phyloP scores from a whole-genome alignment of 441 rosid genomes.

The Populus trichocarpa region DNA sequence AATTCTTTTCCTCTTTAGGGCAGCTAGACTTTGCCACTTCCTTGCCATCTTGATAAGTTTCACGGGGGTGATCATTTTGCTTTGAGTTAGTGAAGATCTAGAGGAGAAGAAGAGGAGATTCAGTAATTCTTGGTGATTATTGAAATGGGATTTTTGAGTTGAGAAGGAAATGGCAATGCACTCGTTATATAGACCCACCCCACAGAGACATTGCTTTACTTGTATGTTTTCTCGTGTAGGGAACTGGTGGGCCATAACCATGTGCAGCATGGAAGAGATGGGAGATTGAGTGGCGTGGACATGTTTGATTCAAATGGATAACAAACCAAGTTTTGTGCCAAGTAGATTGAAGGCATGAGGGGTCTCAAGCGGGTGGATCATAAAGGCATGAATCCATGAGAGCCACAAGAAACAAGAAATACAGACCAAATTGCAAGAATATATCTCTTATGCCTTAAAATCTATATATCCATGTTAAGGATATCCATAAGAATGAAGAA shows the following conservation, averaged over 20 bases:
- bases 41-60: slow-evolving; percentile 36
- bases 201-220: background rate
- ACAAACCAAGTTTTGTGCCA: too few relatives aligned
- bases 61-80: slow-evolving; percentile 29
- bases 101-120: background rate
- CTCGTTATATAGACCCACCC: slow-evolving; percentile 5
- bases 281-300: background rate
- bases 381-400: background rate
- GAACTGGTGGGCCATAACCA: background rate
- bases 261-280: background rate
- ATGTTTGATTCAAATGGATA: background rate
- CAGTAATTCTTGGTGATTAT: background rate
- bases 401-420: background rate
- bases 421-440: background rate
- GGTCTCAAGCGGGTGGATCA: background rate
- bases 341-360: background rate
- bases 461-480: too few relatives aligned
- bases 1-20: slow-evolving; percentile 27
- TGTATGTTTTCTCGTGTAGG: background rate
- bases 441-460: background rate
- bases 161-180: background rate
- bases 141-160: slow-evolving; percentile 1
- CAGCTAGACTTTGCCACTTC: slow-evolving; percentile 35
- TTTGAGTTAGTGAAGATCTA: background rate
- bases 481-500: background rate